Conservation (phyloP, 73 alveolate species). For the Uronychia setigera region DNA sequence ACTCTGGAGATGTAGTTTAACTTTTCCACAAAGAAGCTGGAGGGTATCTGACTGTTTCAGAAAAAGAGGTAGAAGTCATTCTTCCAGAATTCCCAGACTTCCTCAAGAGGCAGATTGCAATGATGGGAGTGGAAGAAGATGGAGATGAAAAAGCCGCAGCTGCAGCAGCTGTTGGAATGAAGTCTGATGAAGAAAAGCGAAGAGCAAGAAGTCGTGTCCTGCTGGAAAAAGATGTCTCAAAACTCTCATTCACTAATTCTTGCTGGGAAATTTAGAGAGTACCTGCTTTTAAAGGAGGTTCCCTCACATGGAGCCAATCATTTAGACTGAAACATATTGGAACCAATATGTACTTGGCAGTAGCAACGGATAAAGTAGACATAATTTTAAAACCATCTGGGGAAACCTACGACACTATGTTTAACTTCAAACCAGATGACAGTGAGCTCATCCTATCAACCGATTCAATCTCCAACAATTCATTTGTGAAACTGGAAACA, state of each 20-base stretch:
- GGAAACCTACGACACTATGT: slow-evolving; percentile 33
- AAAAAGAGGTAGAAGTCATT: slow-evolving; percentile 28
- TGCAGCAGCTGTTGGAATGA: slow-evolving; percentile 17
- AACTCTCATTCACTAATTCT: slow-evolving; percentile 29
- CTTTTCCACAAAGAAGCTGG: slow-evolving; percentile 46
- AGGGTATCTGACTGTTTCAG: slow-evolving; percentile 45
- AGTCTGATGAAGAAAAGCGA: slow-evolving; percentile 36
- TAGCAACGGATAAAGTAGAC: slow-evolving; percentile 40
- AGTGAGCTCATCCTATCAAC: not conserved
- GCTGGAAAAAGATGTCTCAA: slow-evolving; percentile 34
- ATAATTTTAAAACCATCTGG: slow-evolving; percentile 23
- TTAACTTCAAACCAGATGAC: slow-evolving; percentile 27
- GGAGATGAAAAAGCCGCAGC: slow-evolving; percentile 36
- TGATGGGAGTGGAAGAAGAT: slow-evolving; percentile 22
- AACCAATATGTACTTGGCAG: slow-evolving; percentile 39
- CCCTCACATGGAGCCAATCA: slow-evolving; percentile 14
- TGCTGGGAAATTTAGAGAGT: slow-evolving; percentile 63
- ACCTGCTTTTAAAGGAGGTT: slow-evolving; percentile 36
- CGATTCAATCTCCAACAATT: not conserved
- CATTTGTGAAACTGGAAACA: slow-evolving; percentile 9
- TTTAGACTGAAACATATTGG: slow-evolving; percentile 46
- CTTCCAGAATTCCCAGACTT: slow-evolving; percentile 52
- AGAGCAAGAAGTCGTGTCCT: not conserved
- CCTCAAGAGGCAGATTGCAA: slow-evolving; percentile 40
- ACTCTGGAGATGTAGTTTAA: slow-evolving; percentile 39